A percentile compares a stretch with the other conserved stretches of the same genome.
Evolutionary conservation across 306 rosid genomes (phyloP).

Genomic region (Hylodesmum podocarpum): DNA sequence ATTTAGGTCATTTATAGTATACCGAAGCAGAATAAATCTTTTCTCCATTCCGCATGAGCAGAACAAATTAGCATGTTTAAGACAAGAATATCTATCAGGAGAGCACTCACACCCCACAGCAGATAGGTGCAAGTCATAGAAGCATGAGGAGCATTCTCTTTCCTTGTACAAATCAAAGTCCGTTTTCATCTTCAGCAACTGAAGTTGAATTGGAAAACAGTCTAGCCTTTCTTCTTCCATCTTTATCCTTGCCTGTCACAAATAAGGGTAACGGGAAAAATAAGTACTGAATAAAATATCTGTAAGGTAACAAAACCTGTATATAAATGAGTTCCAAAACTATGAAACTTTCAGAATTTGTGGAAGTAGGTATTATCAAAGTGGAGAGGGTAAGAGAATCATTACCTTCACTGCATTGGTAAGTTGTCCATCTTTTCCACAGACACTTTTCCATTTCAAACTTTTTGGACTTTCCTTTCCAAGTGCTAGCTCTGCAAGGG

Average conservation of each 20-base stretch:
- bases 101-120: conserved; percentile 81
- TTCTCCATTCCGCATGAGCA: conserved; percentile 64
- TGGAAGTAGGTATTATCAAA: not conserved
- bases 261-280: conserved; percentile 1
- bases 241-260: conserved; percentile 59
- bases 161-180: conserved; percentile 66
- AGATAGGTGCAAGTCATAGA: conserved; percentile 83
- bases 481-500: conserved; percentile 48
- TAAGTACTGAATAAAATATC: not conserved
- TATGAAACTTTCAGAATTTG: not conserved
- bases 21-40: conserved; percentile 61
- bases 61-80: conserved; percentile 60
- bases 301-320: not conserved
- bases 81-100: conserved; percentile 75
- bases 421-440: conserved; percentile 85
- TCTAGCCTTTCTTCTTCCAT: conserved; percentile 79
- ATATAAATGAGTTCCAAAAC: not conserved
- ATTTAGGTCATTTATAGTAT: conserved; percentile 54
- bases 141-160: conserved; percentile 89
- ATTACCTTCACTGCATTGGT: conserved; percentile 77
- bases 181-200: conserved; percentile 65
- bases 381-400: not conserved
- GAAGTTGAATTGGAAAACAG: conserved; percentile 57
- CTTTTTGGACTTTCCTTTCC: conserved; percentile 54
- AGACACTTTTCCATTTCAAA: conserved; percentile 58